Base-by-base conservation (phyloP, 495 filamentous ascomycete species). In the Aspergillus biplanus region DNA sequence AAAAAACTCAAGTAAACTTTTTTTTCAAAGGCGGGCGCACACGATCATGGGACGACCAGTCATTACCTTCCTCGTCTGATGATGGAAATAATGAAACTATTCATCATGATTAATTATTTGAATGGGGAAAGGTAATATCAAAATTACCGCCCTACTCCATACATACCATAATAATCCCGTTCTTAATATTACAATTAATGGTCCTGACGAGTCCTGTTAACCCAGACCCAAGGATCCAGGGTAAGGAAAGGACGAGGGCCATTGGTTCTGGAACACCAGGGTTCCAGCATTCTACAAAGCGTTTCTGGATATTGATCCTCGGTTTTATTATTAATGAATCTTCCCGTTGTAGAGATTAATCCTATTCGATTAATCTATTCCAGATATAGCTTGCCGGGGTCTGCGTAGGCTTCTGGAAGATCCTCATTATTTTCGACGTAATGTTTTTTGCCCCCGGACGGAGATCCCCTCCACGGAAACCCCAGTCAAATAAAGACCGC, bases 151-250 rank as follows among this genome's bases (percentile, higher is more conserved):
- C 31, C 57, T 31, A 9, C 46, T 52, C 61, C 53, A 57, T 55
- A 33, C 33, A 52, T 46, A 33, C 61, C 54, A 42, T 16, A 52
- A 44, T 18, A 32, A 21, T 31, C 47, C 47, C 16, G 18, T 49
- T 49, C 46, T 49, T 18, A 15, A 49, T 48, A 48, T 49, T 49
- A 49, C 46, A 53, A 35, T 46, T 21, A 49, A 47, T 52, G 52
- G 44, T 48, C 53, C 32, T 49, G 21, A 2, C 21, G 21, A 27
- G 21, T 27, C 21, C 21, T 27, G 21, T 27, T 21, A 56, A 63
- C 52, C 58, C 62, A 62, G 62, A 65, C 62, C 66, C 66, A 68
- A 50, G 62, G 66, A 62, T 68, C 62, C 59, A 60, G 56, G 52
- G 50, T 49, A 50, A 34, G 34, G 21, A 54, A 54, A 32, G 52